These are phyloP conservation scores for Xylariaceae sp. DNA, from an alignment of 2,329 filamentous ascomycete species.

Conservation along the genomic window DNA sequence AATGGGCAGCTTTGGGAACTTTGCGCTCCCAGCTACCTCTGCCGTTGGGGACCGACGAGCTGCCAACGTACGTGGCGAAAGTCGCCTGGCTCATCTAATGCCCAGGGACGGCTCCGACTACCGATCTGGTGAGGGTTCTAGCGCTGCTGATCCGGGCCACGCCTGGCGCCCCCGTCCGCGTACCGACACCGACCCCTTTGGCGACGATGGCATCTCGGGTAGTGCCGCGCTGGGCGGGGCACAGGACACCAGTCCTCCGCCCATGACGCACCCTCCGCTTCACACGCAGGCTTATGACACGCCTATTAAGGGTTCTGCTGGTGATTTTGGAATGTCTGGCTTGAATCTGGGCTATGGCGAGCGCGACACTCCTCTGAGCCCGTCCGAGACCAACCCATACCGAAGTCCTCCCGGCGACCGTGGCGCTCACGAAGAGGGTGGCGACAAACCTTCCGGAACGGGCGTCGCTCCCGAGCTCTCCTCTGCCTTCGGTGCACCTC, in stretches of 20 bases:
- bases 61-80: constrained; percentile 64
- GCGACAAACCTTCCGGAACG: constrained; percentile 41
- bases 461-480: constrained; percentile 45
- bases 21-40: constrained; percentile 57
- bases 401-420: constrained; percentile 79
- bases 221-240: constrained; percentile 69
- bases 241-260: constrained; percentile 55
- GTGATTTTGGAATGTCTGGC: constrained; percentile 57
- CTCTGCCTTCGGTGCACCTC: constrained; percentile 33
- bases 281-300: constrained; percentile 41
- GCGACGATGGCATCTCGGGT: constrained; percentile 57
- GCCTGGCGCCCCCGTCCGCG: constrained; percentile 54
- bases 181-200: constrained; percentile 70
- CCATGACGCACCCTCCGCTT: constrained; percentile 25
- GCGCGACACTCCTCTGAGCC: constrained; percentile 68
- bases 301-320: constrained; percentile 44
- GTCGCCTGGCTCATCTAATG: constrained; percentile 78
- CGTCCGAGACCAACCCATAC: constrained; percentile 93
- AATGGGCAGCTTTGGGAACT: constrained; percentile 85
- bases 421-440: constrained; percentile 51
- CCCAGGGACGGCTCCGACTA: constrained; percentile 70
- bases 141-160: constrained; percentile 30
- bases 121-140: constrained; percentile 42
- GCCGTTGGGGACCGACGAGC: constrained; percentile 66
- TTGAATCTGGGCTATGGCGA: constrained; percentile 51